Evolutionary conservation across 768 basidiomycete genomes (phyloP), one percentile per base, ranked within the genome.

Genomic region (Russula earlei): DNA sequence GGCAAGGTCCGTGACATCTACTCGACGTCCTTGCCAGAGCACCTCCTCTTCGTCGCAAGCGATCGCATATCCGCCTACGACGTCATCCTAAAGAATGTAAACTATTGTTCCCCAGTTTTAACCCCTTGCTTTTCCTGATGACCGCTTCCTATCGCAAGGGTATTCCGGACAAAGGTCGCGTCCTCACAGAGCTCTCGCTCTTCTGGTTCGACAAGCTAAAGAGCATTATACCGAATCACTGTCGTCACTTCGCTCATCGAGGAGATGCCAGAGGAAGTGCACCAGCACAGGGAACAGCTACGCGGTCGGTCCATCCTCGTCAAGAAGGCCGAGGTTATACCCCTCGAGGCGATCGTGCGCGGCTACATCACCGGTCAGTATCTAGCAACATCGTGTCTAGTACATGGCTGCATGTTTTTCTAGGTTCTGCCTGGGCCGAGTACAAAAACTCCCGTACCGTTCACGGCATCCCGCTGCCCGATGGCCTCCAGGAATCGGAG

Each of bases 1-100:
- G 96, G 96, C 55, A 99, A 99, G 78, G 96, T 99, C 20, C 83
- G 96, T 54, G 95, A 98, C 70, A 85, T 99, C 66, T 98, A 99
- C 71, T 65, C 79, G 31, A 84, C 82, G 12, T 83, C 85, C 5
- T 82, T 81, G 6, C 76, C 79, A 20, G 77, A 83, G 50, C 78
- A 81, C 62, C 78, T 99, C 19, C 78, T 99, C 40, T 98, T 98
- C 67, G 85, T 98, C 55, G 94, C 95, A 11, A 85, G 89, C 10
- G 96, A 99, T 72, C 79, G 96, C 60, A 95, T 98, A 67, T 95
- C 91, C 19, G 94, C 94, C 0, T 98, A 91, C 75, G 95, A 99
- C 76, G 87, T 96, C 63, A 85, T 98, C 66, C 78, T 99, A 59
- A 82, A 83, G 67, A 92, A 95, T 70, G 95, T 97, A 67, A 55